Conservation (phyloP, 441 rosid genomes). For the Biscutella laevigata region DNA sequence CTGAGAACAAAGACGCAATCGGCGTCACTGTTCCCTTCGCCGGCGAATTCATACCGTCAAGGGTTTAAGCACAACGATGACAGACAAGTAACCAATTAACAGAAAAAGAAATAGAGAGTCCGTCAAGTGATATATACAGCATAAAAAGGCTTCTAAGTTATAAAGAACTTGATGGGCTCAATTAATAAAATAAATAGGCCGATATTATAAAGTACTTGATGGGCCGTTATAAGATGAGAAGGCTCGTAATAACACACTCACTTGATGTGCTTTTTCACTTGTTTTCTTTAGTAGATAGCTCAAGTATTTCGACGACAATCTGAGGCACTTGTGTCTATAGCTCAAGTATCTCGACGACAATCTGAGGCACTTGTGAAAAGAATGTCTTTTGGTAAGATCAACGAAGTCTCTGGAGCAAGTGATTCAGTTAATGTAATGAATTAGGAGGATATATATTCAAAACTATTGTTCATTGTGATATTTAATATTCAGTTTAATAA, state of each 20-base stretch:
- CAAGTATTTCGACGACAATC: slow-evolving; percentile 60
- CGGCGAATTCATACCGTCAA: slow-evolving; percentile 32
- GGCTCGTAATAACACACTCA: too few species aligned
- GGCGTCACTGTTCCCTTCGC: slow-evolving; percentile 56
- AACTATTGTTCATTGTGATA: too few species aligned
- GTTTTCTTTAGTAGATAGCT: slow-evolving; percentile 40
- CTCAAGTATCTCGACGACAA: slow-evolving; percentile 52
- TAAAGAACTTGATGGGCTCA: background rate
- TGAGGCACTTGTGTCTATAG: slow-evolving; percentile 59
- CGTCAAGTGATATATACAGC: background rate
- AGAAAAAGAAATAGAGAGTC: slow-evolving; percentile 3
- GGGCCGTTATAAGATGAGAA: too few species aligned
- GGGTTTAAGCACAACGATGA: slow-evolving; percentile 8
- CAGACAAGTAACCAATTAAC: background rate
- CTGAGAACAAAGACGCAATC: slow-evolving; percentile 54
- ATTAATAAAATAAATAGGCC: too few species aligned
- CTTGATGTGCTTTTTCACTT: background rate
- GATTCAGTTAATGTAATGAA: too few species aligned
- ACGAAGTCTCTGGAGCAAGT: too few species aligned
- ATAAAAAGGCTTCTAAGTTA: background rate
- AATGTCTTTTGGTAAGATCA: slow-evolving; percentile 39
- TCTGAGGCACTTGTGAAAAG: slow-evolving; percentile 53
- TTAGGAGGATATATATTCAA: too few species aligned
- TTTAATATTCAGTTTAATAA: too few species aligned
- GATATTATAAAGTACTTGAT: too few species aligned